A percentile compares a stretch with the other conserved stretches of the same genome.
These are phyloP conservation scores for Ceratobasidium sp. DNA, from an alignment of 1,284 basidiomycete species.

Conservation along the genomic window DNA sequence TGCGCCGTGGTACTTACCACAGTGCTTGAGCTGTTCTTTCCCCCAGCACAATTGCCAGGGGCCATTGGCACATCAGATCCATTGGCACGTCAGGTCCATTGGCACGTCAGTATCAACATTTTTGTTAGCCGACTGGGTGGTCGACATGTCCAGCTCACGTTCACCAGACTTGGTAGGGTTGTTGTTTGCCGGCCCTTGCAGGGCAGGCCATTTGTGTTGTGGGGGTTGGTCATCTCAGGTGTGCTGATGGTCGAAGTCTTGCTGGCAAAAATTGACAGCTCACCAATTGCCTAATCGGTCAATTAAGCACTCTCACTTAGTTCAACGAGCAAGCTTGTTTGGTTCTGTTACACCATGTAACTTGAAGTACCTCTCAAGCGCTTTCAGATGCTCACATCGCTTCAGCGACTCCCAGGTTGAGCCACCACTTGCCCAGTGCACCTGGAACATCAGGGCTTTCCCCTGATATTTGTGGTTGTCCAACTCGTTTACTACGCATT, in stretches of 20 bases:
- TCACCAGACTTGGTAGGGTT: background rate
- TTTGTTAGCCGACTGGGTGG: background rate
- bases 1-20: background rate
- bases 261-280: constrained; percentile 23
- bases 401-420: constrained; percentile 7
- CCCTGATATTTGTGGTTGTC: background rate
- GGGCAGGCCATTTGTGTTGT: no score
- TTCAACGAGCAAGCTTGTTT: background rate
- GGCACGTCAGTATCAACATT: background rate
- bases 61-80: no score
- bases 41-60: background rate
- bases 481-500: background rate
- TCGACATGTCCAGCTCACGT: background rate
- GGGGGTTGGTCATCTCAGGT: constrained; percentile 1
- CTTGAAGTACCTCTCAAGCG: background rate
- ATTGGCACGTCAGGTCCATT: no score
- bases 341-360: constrained; percentile 9
- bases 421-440: constrained; percentile 3
- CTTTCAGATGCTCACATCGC: background rate
- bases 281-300: background rate
- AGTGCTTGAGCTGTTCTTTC: no score
- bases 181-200: no score
- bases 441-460: background rate
- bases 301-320: constrained; percentile 3
- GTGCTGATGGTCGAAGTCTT: constrained; percentile 10